phyloP scores from a whole-genome alignment of 805 yeast genomes.

The Saturnispora ahearnii region DNA sequence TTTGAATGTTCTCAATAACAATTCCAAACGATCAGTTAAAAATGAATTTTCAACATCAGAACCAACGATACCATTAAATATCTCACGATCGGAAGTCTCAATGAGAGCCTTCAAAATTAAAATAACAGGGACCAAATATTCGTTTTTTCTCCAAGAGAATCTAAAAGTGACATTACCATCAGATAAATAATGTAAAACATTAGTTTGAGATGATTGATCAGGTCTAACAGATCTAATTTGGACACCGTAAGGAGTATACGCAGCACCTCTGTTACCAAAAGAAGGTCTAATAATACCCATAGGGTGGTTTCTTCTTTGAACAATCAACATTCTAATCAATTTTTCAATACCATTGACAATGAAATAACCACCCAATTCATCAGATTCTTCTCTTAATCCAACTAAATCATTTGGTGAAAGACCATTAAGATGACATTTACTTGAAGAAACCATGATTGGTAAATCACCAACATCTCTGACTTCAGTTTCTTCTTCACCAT shows the following conservation, averaged over 20 bases:
- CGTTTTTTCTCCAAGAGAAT: slow-evolving; percentile 95
- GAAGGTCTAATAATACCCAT: slow-evolving; percentile 96
- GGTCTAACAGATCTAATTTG: slow-evolving; percentile 92
- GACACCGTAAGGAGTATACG: slow-evolving; percentile 83
- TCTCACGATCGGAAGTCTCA: slow-evolving; percentile 89
- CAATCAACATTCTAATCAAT: slow-evolving; percentile 92
- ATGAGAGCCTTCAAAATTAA: slow-evolving; percentile 86
- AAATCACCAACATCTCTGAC: slow-evolving; percentile 84
- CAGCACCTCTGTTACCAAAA: slow-evolving; percentile 86
- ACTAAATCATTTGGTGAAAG: slow-evolving; percentile 79
- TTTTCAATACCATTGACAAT: slow-evolving; percentile 95
- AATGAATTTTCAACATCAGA: slow-evolving; percentile 80
- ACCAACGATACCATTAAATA: slow-evolving; percentile 94
- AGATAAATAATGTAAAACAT: slow-evolving; percentile 88
- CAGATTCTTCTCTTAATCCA: slow-evolving; percentile 75
- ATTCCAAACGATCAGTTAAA: slow-evolving; percentile 95
- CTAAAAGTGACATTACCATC: slow-evolving; percentile 96
- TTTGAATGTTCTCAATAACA: slow-evolving; percentile 82
- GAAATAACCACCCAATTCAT: slow-evolving; percentile 95
- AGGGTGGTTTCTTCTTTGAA: slow-evolving; percentile 95
- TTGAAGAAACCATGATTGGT: slow-evolving; percentile 85
- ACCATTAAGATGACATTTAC: slow-evolving; percentile 83
- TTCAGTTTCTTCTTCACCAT: slow-evolving; percentile 72
- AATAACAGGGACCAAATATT: slow-evolving; percentile 85
- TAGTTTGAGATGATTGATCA: slow-evolving; percentile 96